Percentiles rank a stretch among this genome's conserved stretches.
Evolutionary conservation across 2,329 filamentous ascomycete genomes (phyloP).

Genomic region (Phialocephala subalpina): DNA sequence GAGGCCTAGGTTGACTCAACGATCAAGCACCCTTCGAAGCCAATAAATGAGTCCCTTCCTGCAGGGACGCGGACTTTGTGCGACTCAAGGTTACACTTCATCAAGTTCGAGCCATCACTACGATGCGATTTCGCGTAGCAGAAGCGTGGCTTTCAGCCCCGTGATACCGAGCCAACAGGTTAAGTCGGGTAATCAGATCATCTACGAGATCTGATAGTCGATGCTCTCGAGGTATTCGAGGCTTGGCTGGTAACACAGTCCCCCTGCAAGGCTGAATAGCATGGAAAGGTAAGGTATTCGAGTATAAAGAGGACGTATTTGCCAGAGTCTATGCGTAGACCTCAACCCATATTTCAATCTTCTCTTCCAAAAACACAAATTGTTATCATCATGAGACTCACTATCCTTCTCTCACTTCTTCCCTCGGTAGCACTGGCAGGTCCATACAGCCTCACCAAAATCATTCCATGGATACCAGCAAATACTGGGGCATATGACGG

Average conservation of each 20-base stretch:
- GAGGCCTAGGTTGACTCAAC: not conserved
- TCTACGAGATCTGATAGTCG: not conserved
- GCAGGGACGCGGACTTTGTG: not conserved
- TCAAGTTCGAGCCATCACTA: not conserved
- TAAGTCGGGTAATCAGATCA: not conserved
- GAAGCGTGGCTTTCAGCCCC: not conserved
- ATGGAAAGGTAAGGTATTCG: not conserved
- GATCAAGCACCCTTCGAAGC: not conserved
- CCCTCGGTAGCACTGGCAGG: not conserved
- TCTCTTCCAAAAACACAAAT: not conserved
- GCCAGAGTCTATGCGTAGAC: not conserved
- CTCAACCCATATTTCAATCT: not conserved
- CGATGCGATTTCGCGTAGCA: not conserved
- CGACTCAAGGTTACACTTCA: not conserved
- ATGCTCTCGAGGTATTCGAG: not conserved
- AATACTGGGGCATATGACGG: not conserved
- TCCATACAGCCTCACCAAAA: constrained; percentile 9
- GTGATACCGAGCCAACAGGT: not conserved
- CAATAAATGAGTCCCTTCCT: not conserved
- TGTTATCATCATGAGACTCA: not conserved
- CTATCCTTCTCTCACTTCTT: not conserved
- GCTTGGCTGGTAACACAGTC: not conserved
- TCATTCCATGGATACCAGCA: constrained; percentile 6
- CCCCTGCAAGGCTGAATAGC: not conserved
- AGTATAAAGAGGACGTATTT: not conserved